Base-by-base conservation (phyloP, 805 yeast species). In the Candida glaebosa region DNA sequence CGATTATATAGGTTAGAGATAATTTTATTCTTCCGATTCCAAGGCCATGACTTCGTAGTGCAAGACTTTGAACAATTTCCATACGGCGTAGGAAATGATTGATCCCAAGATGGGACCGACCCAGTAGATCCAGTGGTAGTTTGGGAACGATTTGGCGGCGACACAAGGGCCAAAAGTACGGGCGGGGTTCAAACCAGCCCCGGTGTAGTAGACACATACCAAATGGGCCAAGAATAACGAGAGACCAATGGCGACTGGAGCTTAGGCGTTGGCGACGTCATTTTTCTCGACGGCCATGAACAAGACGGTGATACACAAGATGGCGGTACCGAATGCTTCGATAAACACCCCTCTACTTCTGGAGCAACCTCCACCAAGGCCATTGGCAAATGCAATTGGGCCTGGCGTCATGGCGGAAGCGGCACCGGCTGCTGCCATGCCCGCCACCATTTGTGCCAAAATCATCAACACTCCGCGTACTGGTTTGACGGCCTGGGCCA, bases 101-200 rank as follows among this genome's bases (percentile, higher is more conserved):
- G 90, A 67, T 49, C 95, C 96, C 44, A 84, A 57, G 41, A 81
- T 53, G 46, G 96, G 96, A 41, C 96, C 96, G 43, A 87, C 79
- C 93, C 95, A 87, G 75, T 87, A 87, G 50, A 88, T 87, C 95
- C 95, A 87, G 74, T 81, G 88, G 69, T 87, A 87, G 56, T 56
- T 61, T 26, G 96, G 95, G 82, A 88, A 88, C 17, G 78, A 71
- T 43, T 63, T 71, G 41, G 77, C 76, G 45, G 89, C 95, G 46
- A 87, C 70, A 60, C 82, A 76, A 40, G 96, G 95, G 57, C 96
- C 96, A 43, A 87, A 76, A 25, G 87, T 71, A 73, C 96, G 81
- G 35, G 96, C 96, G 43, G 96, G 96, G 75, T 87, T 87, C 57
- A 87, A 72, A 60, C 96, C 96, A 31, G 95, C 95, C 61, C 96